Base-by-base conservation (phyloP, 129 eudicot genomes). In the Lactuca sativa region DNA sequence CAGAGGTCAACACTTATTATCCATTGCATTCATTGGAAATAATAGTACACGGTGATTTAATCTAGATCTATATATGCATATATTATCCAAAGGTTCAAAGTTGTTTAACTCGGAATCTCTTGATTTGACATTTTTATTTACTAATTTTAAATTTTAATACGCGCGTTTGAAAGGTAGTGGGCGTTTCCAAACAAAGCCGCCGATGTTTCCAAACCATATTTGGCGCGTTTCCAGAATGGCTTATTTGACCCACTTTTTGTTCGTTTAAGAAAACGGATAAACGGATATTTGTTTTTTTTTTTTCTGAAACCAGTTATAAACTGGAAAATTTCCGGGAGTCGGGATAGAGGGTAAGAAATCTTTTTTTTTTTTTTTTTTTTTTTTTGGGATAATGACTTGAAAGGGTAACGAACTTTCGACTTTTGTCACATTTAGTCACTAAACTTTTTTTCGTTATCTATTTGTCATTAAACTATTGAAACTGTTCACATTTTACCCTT, bases 181-280 rank as follows among this genome's bases (percentile, higher is more conserved):
- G 13, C 15, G 3, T 13, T 7, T 53, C 17, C 34, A 56, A 11
- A 18, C 12, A 0, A 70, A 71, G 67, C 67, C 59, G 44, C 49
- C 75, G 59, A 58, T 9, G 34, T 71, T 44, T 70, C 66, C 47
- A 58, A 41, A 7, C 43, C 0, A 59, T 38, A 17, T 61, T 4
- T 72, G 62, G 69, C 77, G 77, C 54, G 77, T 72, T 62, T 36
- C 69, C 62, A 36, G 34, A 21, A 72, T 72, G 43, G 37, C 53
- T 62, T 72, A 37, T 51, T 72, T 60, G 69, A 62, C 63, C 61
- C 52, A 11, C 59, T 71, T 58, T 70, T 57, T 65, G 7, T 43
- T 30, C 0, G 13, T 49, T n/a, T 53, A 43, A 43, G 9, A 43
- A 4, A 43, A 43, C 12, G 13, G 49, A 9, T 43, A 43, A 43